Evolutionary conservation across 192 early-diverging fungal genomes (phyloP).

Genomic region (Mortierella claussenii): DNA sequence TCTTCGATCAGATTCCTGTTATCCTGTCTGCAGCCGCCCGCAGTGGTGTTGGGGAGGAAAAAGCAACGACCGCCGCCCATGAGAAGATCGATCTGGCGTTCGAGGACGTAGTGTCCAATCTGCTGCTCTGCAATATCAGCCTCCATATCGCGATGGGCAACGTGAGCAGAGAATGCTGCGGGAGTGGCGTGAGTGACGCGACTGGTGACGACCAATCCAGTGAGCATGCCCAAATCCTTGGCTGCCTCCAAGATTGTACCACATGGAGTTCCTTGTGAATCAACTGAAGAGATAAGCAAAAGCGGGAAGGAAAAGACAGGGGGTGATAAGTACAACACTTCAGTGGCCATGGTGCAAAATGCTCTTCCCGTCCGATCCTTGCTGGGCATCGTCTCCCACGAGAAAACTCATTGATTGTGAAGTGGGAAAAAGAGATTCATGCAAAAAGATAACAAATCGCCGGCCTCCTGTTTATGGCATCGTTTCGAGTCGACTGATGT

Average conservation of each 20-base stretch:
- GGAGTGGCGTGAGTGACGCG: constrained; percentile 96
- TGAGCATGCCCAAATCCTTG: constrained; percentile 81
- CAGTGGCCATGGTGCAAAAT: too few species aligned
- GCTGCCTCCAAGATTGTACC: constrained; percentile 96
- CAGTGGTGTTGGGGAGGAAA: constrained; percentile 76
- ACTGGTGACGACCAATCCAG: constrained; percentile 93
- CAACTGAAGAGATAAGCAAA: constrained; percentile 46
- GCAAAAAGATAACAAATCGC: too few species aligned
- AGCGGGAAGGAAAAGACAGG: constrained; percentile 1
- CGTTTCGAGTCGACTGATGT: too few species aligned
- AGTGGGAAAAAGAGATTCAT: not conserved
- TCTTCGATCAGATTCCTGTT: constrained; percentile 71
- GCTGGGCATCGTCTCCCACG: too few species aligned
- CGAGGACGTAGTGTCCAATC: constrained; percentile 89
- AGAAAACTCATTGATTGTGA: not conserved
- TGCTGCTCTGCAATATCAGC: constrained; percentile 90
- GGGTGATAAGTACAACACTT: not conserved
- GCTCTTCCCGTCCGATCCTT: too few species aligned
- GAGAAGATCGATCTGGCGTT: constrained; percentile 84
- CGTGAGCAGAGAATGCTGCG: constrained; percentile 85
- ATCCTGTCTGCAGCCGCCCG: constrained; percentile 81
- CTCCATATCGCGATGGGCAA: constrained; percentile 79
- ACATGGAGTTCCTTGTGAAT: constrained; percentile 75
- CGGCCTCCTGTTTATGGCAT: too few species aligned
- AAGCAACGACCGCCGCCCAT: constrained; percentile 93